phyloP scores from a whole-genome alignment of 768 basidiomycete species.

The Boletellus ananas region DNA sequence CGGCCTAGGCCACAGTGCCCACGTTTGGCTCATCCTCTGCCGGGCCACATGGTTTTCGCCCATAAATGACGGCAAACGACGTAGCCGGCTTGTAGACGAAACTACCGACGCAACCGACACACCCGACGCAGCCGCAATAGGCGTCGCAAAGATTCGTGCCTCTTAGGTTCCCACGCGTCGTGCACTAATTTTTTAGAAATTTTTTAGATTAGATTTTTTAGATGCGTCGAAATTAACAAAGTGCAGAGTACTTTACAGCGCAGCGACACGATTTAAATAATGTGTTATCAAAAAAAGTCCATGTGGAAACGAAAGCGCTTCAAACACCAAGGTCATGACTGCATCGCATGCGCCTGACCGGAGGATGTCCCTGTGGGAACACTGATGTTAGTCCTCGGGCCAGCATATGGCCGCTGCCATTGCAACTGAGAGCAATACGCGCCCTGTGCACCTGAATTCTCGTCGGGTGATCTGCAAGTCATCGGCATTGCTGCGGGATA shows the following conservation, averaged over 20 bases:
- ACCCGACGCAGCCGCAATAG: no score
- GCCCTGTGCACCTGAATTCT: slow-evolving; percentile 20
- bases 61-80: no score
- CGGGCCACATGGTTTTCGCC: no score
- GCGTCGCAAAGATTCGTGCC: no score
- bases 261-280: slow-evolving; percentile 3
- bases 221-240: slow-evolving; percentile 4
- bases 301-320: background rate
- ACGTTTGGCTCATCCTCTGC: no score
- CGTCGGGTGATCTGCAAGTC: slow-evolving; percentile 12
- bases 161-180: no score
- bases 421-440: slow-evolving; percentile 26
- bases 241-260: slow-evolving; percentile 21
- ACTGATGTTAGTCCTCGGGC: slow-evolving; percentile 34
- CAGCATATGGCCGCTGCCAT: slow-evolving; percentile 36
- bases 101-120: no score
- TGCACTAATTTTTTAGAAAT: no score
- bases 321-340: slow-evolving; percentile 6
- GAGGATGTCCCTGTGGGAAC: slow-evolving; percentile 28
- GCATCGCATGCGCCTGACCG: slow-evolving; percentile 9
- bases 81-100: no score
- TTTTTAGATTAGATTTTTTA: no score
- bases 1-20: no score
- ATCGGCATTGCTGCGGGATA: slow-evolving; percentile 16
- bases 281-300: slow-evolving; percentile 9